Conservation (phyloP, 2,329 filamentous ascomycete genomes). For the Fusarium sp. region DNA sequence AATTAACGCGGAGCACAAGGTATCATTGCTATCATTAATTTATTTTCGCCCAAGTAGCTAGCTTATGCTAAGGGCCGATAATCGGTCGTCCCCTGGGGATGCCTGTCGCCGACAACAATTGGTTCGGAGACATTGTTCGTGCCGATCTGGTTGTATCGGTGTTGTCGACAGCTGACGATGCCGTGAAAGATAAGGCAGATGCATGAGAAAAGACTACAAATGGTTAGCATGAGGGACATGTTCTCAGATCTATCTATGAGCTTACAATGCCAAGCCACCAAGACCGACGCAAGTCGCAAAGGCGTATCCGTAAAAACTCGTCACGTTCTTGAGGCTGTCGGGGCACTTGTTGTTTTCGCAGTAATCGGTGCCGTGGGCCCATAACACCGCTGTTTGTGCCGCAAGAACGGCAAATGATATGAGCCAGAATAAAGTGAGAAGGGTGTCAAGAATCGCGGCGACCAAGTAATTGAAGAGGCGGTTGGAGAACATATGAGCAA, state of each 20-base stretch:
- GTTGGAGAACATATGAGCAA: slow-evolving; percentile 53
- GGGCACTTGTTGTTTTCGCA: slow-evolving; percentile 39
- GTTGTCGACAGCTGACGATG: slow-evolving; percentile 55
- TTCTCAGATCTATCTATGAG: accelerated
- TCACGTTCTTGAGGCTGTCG: neutral
- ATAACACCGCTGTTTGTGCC: slow-evolving; percentile 43
- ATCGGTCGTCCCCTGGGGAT: neutral
- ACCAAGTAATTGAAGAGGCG: slow-evolving; percentile 63
- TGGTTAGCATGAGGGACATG: neutral
- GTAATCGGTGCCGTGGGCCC: slow-evolving; percentile 33
- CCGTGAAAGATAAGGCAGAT: slow-evolving; percentile 53
- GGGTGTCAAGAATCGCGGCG: slow-evolving; percentile 59
- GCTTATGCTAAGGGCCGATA: neutral
- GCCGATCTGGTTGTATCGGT: slow-evolving; percentile 40
- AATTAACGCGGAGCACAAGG: accelerated
- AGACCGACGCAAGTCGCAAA: slow-evolving; percentile 50
- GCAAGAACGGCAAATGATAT: slow-evolving; percentile 54
- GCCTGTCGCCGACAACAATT: neutral
- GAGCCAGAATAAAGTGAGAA: slow-evolving; percentile 63
- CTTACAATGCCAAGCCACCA: slow-evolving; percentile 56
- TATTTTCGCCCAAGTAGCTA: neutral
- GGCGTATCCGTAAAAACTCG: slow-evolving; percentile 41
- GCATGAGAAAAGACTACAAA: slow-evolving; percentile 52
- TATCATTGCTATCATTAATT: neutral
- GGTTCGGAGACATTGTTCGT: neutral